A percentile compares a stretch with the other conserved stretches of the same genome.
Evolutionary conservation across 2,329 filamentous ascomycete genomes (phyloP).

Genomic region (Stemphylium vesicarium): DNA sequence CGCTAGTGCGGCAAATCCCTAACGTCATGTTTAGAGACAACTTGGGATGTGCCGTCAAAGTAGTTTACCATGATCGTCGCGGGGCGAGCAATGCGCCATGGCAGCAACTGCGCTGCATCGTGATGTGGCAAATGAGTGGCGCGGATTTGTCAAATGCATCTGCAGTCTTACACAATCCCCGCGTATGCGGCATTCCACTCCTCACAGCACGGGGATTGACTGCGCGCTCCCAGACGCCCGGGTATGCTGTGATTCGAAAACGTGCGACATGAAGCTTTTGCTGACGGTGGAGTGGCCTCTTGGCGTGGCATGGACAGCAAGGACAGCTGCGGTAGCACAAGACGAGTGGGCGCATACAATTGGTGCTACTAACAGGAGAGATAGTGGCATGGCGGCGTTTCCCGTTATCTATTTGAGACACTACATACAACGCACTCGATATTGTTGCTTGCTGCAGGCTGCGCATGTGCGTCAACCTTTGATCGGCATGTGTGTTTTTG

Average conservation of each 20-base stretch:
- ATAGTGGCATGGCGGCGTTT: background rate
- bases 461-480: background rate
- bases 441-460: background rate
- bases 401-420: conserved; percentile 9
- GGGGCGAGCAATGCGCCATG: background rate
- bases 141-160: conserved; percentile 11
- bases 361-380: conserved; percentile 1
- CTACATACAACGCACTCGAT: background rate
- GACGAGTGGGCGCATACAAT: conserved; percentile 1
- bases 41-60: background rate
- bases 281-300: background rate
- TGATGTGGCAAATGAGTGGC: conserved; percentile 10
- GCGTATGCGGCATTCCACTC: too few relatives aligned
- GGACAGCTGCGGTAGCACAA: background rate
- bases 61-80: background rate
- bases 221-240: background rate
- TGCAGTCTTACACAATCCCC: too few relatives aligned
- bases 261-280: conserved; percentile 22
- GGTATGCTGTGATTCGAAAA: conserved; percentile 14
- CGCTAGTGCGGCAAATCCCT: conserved; percentile 24
- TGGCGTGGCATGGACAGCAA: conserved; percentile 10
- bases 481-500: background rate
- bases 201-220: too few relatives aligned
- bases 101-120: conserved; percentile 5
- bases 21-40: conserved; percentile 14